Conservation (phyloP, 2,329 filamentous ascomycete species). For the Alternaria postmessia region DNA sequence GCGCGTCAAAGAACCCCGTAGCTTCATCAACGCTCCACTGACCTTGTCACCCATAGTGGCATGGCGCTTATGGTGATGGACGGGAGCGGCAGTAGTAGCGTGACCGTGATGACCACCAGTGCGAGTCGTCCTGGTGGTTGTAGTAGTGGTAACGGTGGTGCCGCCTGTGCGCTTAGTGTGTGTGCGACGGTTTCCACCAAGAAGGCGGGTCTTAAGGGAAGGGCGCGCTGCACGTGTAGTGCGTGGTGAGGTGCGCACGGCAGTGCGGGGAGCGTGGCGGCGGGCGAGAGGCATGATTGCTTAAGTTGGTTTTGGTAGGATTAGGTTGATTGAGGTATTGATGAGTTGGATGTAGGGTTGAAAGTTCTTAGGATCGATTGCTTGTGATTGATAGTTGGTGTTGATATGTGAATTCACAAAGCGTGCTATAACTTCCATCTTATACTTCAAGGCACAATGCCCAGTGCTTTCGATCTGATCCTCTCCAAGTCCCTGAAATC, state of each 20-base stretch:
- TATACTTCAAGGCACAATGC: constrained; percentile 11
- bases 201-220: constrained; percentile 63
- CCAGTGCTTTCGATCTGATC: background rate
- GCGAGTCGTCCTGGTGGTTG: constrained; percentile 54
- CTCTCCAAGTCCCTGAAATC: constrained; percentile 25
- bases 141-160: constrained; percentile 48
- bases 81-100: constrained; percentile 28
- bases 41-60: constrained; percentile 78
- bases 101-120: constrained; percentile 49
- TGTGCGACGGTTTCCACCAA: constrained; percentile 51
- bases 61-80: constrained; percentile 72
- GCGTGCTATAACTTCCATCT: constrained; percentile 8
- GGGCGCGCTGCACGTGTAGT: constrained; percentile 51
- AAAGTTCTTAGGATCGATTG: background rate
- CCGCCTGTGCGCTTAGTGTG: constrained; percentile 43
- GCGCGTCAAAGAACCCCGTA: constrained; percentile 74
- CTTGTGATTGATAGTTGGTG: background rate
- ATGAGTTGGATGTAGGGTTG: background rate
- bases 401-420: background rate
- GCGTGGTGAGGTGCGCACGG: constrained; percentile 32
- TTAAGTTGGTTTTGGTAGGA: background rate
- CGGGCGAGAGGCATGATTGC: constrained; percentile 41
- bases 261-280: constrained; percentile 31
- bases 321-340: constrained; percentile 4
- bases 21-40: constrained; percentile 75